These are phyloP conservation scores for Beauveria sp. DNA, from an alignment of 2,329 filamentous ascomycete species.

Conservation along the genomic window DNA sequence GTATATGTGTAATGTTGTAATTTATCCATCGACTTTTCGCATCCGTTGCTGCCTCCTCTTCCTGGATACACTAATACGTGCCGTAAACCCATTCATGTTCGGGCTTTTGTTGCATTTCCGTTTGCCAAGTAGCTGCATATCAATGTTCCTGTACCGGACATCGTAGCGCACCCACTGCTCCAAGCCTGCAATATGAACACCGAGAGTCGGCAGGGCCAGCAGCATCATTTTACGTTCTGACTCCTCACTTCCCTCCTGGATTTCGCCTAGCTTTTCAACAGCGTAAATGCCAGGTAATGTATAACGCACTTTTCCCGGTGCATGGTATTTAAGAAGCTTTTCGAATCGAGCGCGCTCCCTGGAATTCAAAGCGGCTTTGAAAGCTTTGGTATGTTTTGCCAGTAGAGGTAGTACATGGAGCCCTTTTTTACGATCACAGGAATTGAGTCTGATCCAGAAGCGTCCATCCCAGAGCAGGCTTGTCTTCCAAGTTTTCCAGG, in stretches of 20 bases:
- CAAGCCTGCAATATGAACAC: constrained; percentile 37
- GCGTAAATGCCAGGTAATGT: constrained; percentile 49
- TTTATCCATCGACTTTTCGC: background rate
- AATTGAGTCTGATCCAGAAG: constrained; percentile 49
- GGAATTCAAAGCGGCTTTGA: constrained; percentile 35
- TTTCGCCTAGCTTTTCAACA: constrained; percentile 21
- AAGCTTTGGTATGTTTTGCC: constrained; percentile 35
- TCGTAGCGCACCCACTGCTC: constrained; percentile 43
- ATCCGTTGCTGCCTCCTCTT: background rate
- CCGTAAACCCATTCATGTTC: background rate
- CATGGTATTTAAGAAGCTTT: constrained; percentile 38
- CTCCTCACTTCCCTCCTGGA: background rate
- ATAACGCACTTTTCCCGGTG: constrained; percentile 47
- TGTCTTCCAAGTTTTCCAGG: constrained; percentile 27
- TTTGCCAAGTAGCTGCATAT: constrained; percentile 29
- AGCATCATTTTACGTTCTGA: constrained; percentile 25
- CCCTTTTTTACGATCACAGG: constrained; percentile 30
- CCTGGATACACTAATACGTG: background rate
- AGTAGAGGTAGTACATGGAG: constrained; percentile 40
- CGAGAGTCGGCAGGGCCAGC: constrained; percentile 46
- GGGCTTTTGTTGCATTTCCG: background rate
- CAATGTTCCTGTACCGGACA: constrained; percentile 42
- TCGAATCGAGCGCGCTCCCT: constrained; percentile 28
- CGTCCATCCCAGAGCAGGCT: constrained; percentile 49
- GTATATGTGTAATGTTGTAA: background rate